Conservation (phyloP, 2,329 filamentous ascomycete species). For the Xenoacremonium recifei region DNA sequence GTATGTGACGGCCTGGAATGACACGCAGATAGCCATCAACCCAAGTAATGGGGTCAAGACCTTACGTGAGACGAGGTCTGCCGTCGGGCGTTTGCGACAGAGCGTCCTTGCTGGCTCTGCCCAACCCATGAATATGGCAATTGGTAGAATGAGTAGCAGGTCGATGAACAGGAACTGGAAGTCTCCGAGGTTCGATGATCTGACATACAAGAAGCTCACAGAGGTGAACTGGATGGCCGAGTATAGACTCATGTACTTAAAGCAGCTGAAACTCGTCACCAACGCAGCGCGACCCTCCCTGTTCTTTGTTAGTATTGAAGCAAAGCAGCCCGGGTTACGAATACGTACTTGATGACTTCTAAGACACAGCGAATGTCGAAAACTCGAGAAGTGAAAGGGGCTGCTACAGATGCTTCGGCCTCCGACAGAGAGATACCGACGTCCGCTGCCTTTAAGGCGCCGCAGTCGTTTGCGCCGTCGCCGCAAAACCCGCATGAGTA, state of each 20-base stretch:
- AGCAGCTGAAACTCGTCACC: slow-evolving; percentile 98
- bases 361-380: slow-evolving; percentile 97
- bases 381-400: slow-evolving; percentile 90
- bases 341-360: slow-evolving; percentile 73
- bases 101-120: slow-evolving; percentile 77
- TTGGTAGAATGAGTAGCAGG: slow-evolving; percentile 85
- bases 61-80: slow-evolving; percentile 88
- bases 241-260: slow-evolving; percentile 99
- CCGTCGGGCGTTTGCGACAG: slow-evolving; percentile 82
- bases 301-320: slow-evolving; percentile 18
- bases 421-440: slow-evolving; percentile 97
- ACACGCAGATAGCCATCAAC: slow-evolving; percentile 79
- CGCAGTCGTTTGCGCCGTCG: slow-evolving; percentile 96
- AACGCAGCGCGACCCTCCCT: slow-evolving; percentile 90
- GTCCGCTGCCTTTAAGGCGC: slow-evolving; percentile 93
- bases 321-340: no score
- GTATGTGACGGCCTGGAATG: slow-evolving; percentile 74
- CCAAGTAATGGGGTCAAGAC: slow-evolving; percentile 86
- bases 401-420: slow-evolving; percentile 96
- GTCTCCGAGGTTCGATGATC: slow-evolving; percentile 90
- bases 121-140: slow-evolving; percentile 99
- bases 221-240: slow-evolving; percentile 99
- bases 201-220: slow-evolving; percentile 94
- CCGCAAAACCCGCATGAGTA: slow-evolving; percentile 97
- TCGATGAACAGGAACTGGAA: slow-evolving; percentile 99